phyloP scores from a whole-genome alignment of 2,329 filamentous ascomycete genomes.

The Pseudogymnoascus sp. region DNA sequence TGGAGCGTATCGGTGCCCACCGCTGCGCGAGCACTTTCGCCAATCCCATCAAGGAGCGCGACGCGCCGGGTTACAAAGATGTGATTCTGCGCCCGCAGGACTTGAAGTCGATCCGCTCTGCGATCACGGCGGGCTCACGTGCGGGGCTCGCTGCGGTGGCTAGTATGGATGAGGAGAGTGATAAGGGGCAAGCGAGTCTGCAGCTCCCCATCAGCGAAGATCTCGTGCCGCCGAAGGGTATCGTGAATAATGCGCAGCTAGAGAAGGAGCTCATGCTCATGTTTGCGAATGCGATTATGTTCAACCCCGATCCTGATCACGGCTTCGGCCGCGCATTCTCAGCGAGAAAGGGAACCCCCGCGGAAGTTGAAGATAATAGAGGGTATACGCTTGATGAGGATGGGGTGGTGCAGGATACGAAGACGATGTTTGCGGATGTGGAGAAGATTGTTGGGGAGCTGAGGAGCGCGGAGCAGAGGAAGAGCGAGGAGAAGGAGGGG shows the following conservation, averaged over 20 bases:
- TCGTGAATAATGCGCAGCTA: constrained; percentile 87
- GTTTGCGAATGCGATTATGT: constrained; percentile 98
- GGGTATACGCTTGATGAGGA: constrained; percentile 69
- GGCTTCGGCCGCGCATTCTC: constrained; percentile 57
- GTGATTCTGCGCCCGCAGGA: constrained; percentile 70
- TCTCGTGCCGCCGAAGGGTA: constrained; percentile 74
- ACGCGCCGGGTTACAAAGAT: constrained; percentile 67
- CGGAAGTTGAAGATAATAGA: constrained; percentile 32
- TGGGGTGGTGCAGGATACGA: constrained; percentile 77
- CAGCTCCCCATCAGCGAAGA: constrained; percentile 66
- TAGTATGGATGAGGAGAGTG: constrained; percentile 48
- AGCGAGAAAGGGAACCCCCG: constrained; percentile 34
- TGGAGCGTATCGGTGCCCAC: constrained; percentile 70
- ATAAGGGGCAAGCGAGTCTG: constrained; percentile 47
- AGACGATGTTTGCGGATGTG: constrained; percentile 83
- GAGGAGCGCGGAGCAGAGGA: constrained; percentile 25
- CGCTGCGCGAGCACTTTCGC: constrained; percentile 74
- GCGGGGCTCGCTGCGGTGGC: constrained; percentile 53
- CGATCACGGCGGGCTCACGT: constrained; percentile 65
- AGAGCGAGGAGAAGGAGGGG: constrained; percentile 22
- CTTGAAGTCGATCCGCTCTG: constrained; percentile 67
- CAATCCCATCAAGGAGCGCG: constrained; percentile 63
- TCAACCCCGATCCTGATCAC: constrained; percentile 74
- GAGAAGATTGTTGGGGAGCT: constrained; percentile 41
- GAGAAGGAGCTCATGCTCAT: constrained; percentile 92